Evolutionary conservation across 2,329 filamentous ascomycete species (phyloP).

Genomic region (Catunica adiposa): DNA sequence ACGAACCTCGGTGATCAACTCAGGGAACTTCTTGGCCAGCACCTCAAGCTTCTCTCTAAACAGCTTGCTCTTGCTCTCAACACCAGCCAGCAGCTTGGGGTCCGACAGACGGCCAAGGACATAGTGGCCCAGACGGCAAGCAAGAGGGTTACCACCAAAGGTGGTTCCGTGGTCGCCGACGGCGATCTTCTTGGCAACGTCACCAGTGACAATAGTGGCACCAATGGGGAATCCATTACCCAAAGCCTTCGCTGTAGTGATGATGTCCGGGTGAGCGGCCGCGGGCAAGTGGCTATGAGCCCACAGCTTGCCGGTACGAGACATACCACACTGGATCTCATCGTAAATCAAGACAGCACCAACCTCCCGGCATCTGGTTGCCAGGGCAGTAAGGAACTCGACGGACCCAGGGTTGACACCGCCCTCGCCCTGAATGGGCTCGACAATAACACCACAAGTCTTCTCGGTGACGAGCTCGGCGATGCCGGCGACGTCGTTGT

Average conservation of each 20-base stretch:
- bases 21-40: slow-evolving; percentile 38
- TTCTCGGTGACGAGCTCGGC: slow-evolving; percentile 59
- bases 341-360: slow-evolving; percentile 85
- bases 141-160: slow-evolving; percentile 83
- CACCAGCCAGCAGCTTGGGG: slow-evolving; percentile 49
- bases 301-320: slow-evolving; percentile 79
- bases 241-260: slow-evolving; percentile 89
- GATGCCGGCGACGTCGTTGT: slow-evolving; percentile 64
- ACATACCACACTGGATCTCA: slow-evolving; percentile 90
- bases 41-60: slow-evolving; percentile 32
- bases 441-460: slow-evolving; percentile 87
- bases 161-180: slow-evolving; percentile 82
- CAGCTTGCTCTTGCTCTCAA: slow-evolving; percentile 46
- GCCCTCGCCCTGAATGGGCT: slow-evolving; percentile 95
- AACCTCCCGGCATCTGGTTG: slow-evolving; percentile 67
- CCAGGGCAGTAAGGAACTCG: slow-evolving; percentile 73
- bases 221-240: slow-evolving; percentile 95
- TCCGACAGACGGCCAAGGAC: slow-evolving; percentile 65
- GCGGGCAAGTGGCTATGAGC: slow-evolving; percentile 60
- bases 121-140: slow-evolving; percentile 68
- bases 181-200: slow-evolving; percentile 27
- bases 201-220: slow-evolving; percentile 35
- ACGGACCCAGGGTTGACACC: slow-evolving; percentile 71
- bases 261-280: slow-evolving; percentile 78
- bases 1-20: slow-evolving; percentile 59